Percentiles rank a stretch among this genome's conserved stretches.
These are phyloP conservation scores for Trichosporon sp. DNA, from an alignment of 1,284 basidiomycete genomes.

Conservation along the genomic window DNA sequence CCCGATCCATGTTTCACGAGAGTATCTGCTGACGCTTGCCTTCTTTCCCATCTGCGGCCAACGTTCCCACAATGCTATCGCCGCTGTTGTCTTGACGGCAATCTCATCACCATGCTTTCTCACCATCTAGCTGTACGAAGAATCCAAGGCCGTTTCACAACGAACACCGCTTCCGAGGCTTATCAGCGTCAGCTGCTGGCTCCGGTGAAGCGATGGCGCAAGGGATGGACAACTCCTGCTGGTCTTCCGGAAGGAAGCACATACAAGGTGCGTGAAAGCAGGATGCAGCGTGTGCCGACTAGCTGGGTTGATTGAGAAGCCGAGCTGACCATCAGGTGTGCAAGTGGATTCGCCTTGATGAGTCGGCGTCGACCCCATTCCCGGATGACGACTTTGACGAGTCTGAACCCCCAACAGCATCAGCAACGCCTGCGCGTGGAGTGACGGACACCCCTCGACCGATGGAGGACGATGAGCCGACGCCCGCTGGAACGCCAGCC, in stretches of 20 bases:
- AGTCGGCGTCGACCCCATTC: constrained; percentile 15
- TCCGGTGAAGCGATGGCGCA: constrained; percentile 37
- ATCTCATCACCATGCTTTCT: background rate
- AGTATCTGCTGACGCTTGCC: background rate
- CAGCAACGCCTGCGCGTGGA: constrained; percentile 4
- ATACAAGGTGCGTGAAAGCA: constrained; percentile 22
- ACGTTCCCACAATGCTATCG: no score
- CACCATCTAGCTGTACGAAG: constrained; percentile 15
- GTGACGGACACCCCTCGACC: background rate
- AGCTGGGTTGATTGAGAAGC: background rate
- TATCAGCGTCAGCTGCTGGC: constrained; percentile 34
- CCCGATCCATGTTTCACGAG: background rate
- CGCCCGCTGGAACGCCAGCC: constrained; percentile 12
- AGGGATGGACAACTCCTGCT: constrained; percentile 31
- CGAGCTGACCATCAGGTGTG: constrained; percentile 14
- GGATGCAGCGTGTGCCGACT: background rate
- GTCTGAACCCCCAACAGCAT: constrained; percentile 6
- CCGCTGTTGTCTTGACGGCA: background rate
- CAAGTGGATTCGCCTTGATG: constrained; percentile 20
- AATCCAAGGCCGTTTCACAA: constrained; percentile 30
- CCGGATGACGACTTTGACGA: constrained; percentile 13
- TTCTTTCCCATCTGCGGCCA: background rate
- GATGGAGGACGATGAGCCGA: constrained; percentile 5
- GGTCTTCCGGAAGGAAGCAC: constrained; percentile 32
- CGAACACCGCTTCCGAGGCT: constrained; percentile 26